Evolutionary conservation across 2,329 filamentous ascomycete genomes (phyloP), one percentile per base, ranked within the genome.

Genomic region (Clonostachys rosea): DNA sequence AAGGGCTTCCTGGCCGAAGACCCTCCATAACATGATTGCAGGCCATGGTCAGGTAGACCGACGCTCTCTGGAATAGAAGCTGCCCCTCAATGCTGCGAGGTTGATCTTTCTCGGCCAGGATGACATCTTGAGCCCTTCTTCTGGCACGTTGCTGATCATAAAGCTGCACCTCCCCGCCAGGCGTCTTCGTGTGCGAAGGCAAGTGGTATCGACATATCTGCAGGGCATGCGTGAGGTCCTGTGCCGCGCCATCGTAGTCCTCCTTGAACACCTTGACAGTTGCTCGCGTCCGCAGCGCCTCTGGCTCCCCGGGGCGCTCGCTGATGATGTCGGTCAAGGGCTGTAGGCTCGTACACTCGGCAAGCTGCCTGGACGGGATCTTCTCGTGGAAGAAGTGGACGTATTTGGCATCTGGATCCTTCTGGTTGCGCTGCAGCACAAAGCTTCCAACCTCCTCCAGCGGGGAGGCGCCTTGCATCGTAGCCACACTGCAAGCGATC

Each of bases 351-450:
- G 87, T 91, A 56, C 78, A 84, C 57, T 89, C 81, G 35, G 83
- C 86, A 61, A 94, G 71, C 61, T 86, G 83, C 40, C 86, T 73
- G 39, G 83, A 87, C 2, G 88, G 86, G 24, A 94, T 91, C 76
- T 92, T 94, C 67, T 95, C 88, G 66, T 92, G 88, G 64, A 95
- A 95, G 68, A 92, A 94, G 61, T 94, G 87, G n/a, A 94, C 89
- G 61, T 94, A 94, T 64, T 86, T 87, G 30, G 88, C 89, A 58
- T 94, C 87, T 40, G 74, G 66, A 58, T 91, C 83, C 44, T 75
- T 63, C n/a, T 81, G 74, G 50, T 80, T 84, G 50, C 87, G 76
- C 61, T 87, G 82, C 51, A 94, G 67, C 34, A 95, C 89, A 51
- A 86, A 71, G 6, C 78, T 75, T 3, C 86, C 88, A 4, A 94